These are phyloP conservation scores for Hypoxylon rickii DNA, from an alignment of 495 filamentous ascomycete genomes.

Conservation along the genomic window DNA sequence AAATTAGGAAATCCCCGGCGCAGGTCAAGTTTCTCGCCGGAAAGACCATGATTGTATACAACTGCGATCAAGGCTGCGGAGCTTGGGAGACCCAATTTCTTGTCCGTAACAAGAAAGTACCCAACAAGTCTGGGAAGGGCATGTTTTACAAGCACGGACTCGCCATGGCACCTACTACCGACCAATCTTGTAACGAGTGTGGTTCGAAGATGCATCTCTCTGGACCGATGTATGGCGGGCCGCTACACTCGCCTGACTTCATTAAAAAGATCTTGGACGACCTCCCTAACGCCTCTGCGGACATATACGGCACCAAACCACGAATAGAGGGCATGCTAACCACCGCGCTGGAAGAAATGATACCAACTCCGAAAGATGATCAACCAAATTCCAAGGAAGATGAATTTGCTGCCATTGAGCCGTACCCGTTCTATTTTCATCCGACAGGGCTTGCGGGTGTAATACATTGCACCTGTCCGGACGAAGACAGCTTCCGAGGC, in stretches of 20 bases:
- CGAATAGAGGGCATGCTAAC: slow-evolving; percentile 91
- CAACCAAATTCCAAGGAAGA: slow-evolving; percentile 42
- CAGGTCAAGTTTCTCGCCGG: slow-evolving; percentile 87
- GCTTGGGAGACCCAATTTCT: slow-evolving; percentile 81
- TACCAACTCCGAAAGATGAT: slow-evolving; percentile 44
- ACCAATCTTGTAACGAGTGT: slow-evolving; percentile 75
- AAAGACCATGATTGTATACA: slow-evolving; percentile 92
- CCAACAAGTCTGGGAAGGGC: slow-evolving; percentile 69
- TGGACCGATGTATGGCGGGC: slow-evolving; percentile 94
- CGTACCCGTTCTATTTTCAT: slow-evolving; percentile 85
- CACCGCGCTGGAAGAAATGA: slow-evolving; percentile 77
- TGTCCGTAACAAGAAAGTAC: slow-evolving; percentile 63
- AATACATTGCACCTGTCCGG: slow-evolving; percentile 75
- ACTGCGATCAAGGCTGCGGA: slow-evolving; percentile 86
- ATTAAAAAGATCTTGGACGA: slow-evolving; percentile 73
- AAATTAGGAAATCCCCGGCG: slow-evolving; percentile 73
- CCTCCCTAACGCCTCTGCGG: slow-evolving; percentile 62
- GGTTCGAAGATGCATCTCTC: slow-evolving; percentile 82
- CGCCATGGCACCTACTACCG: slow-evolving; percentile 66
- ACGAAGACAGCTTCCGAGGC: slow-evolving; percentile 73
- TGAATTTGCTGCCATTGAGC: slow-evolving; percentile 63
- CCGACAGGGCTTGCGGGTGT: slow-evolving; percentile 71
- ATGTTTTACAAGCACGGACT: slow-evolving; percentile 75
- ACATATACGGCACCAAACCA: slow-evolving; percentile 74
- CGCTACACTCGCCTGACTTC: slow-evolving; percentile 81